Evolutionary conservation across 176 grass and related monocot genomes (phyloP), one percentile per base, ranked within the genome.

Genomic region (Cymbopogon citratus): DNA sequence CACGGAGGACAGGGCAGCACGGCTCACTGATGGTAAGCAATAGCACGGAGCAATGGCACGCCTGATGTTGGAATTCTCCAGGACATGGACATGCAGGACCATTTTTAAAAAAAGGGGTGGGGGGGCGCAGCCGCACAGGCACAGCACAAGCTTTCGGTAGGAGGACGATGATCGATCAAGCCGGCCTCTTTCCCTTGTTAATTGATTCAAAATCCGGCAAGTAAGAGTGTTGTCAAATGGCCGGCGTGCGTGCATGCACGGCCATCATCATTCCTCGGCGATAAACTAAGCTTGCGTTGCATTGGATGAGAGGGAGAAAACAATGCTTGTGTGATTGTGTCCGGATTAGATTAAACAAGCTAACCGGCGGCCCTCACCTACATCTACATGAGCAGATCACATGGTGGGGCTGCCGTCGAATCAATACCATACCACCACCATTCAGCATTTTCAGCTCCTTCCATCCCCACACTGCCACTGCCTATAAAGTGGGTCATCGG

Each of bases 371-470:
- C 71, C 89, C 73, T 74, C 72, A 23, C 52, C 52, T 57, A 56
- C 51, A 21, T 9, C 84, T 68, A 54, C 65, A 87, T 80, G n/a
- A 87, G 76, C 62, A 65, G 44, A 83, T 87, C 92, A 94, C 92
- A 92, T 94, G 92, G 92, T 92, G 89, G 92, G 92, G 79, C 75
- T 74, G 45, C 61, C 57, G 71, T 29, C 66, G 85, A 87, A 92
- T 85, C 78, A 94, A 87, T 87, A 0, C 54, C 31, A 33, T n/a
- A 73, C 63, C 79, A 87, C 63, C 54, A 73, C 63, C 79, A 87
- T 68, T 67, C 40, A 45, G 70, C 11, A 24, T 14, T 43, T 14
- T 24, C 21, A 11, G 48, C 46, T 16, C 46, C 44, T 13, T 46
- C 13, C 44, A 5, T 71, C 26, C 85, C 62, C 51, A 56, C 52